Base-by-base conservation (phyloP, 306 rosid genomes). In the Glycine soja region DNA sequence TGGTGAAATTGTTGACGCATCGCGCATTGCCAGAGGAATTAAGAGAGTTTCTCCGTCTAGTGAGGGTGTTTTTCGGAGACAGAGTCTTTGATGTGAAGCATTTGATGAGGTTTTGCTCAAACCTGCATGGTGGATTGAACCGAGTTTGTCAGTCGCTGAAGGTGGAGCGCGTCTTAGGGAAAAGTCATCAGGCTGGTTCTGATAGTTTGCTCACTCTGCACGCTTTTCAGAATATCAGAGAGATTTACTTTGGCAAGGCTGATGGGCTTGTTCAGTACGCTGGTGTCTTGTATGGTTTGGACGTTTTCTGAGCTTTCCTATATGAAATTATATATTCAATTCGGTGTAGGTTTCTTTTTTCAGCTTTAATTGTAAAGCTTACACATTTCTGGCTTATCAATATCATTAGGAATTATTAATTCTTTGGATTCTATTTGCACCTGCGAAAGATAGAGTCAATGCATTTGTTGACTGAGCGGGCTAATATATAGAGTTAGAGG, bases 11-110 rank as follows among this genome's bases (percentile, higher is more conserved):
- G 32, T 34, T 82, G 14, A 77, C 86, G 0, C 77, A 47, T 19
- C 77, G 85, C 1, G 10, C 32, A 0, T 48, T 82, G 40, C 85
- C 76, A 0, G 81, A 75, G 6, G 72, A 75, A 53, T 34, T 82
- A 18, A 8, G 3, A 0, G 81, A 82, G 7, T 82, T 82, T 10
- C 76, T 82, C 0, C 56, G 48, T 0, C 47, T 82, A 1, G 81
- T 82, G 50, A 76, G 2, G 38, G 56, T 75, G 48, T 75, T 75
- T 38, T 82, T 68, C 3, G 81, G 81, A 0, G 58, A 69, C 1
- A 82, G 65, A 43, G 81, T 81, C 10, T 81, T 81, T 7, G 85
- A 81, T 38, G 85, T 81, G 45, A 81, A 81, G 15, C 81, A 81
- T 11, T 19, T 82, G 56, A 68, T 76, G 81, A 57, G 65, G 11